Percentiles rank a stretch among this genome's conserved stretches.
Conservation (phyloP, 495 filamentous ascomycete genomes). For the Penicillium coffeae region DNA sequence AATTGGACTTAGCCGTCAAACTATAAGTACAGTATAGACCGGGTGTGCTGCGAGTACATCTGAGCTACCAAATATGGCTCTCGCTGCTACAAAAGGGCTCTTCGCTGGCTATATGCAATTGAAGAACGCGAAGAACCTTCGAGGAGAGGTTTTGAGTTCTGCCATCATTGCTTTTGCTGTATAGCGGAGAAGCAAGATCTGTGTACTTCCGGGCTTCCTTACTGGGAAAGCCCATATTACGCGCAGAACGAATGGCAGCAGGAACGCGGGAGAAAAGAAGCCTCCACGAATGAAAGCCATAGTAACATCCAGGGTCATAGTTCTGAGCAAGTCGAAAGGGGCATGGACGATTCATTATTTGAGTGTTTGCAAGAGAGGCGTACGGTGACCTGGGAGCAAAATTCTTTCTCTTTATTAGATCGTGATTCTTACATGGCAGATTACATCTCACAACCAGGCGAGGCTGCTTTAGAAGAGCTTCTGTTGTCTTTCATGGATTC, state of each 20-base stretch:
- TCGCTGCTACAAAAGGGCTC: background rate
- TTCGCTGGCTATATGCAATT: background rate
- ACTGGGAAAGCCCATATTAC: background rate
- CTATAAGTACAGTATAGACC: too few species aligned
- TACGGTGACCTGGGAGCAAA: background rate
- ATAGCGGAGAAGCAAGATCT: background rate
- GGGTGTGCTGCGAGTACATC: background rate
- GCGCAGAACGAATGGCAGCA: background rate
- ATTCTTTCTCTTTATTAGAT: background rate
- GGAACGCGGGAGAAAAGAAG: background rate
- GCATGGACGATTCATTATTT: background rate
- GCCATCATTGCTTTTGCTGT: background rate
- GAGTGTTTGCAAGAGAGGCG: background rate
- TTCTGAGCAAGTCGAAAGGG: background rate
- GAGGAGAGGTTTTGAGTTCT: background rate
- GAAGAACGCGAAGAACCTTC: background rate
- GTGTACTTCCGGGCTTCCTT: background rate
- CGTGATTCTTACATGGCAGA: background rate
- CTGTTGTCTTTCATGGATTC: background rate
- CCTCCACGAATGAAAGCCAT: background rate
- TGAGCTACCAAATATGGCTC: background rate
- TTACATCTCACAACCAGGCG: background rate
- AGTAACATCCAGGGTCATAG: background rate
- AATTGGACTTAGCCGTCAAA: too few species aligned
- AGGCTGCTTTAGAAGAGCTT: background rate